Evolutionary conservation across 176 grass and related monocot genomes (phyloP), one percentile per base, ranked within the genome.

Genomic region (Cenchrus americanus): DNA sequence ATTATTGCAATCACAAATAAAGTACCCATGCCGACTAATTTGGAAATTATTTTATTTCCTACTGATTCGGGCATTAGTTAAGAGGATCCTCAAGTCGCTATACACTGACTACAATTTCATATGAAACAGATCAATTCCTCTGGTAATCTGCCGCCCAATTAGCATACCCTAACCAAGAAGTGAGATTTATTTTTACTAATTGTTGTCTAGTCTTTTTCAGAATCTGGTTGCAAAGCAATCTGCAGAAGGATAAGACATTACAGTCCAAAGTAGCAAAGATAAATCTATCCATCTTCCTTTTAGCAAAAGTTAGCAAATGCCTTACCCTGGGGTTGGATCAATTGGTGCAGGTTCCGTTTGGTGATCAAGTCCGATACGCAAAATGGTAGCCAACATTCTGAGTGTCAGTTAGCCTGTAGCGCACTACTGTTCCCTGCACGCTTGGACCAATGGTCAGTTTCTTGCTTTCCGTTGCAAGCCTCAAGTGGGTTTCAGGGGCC

Each of bases 401-500:
- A 24, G 77, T 81, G 70, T 50, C 70, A 24, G 8, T 34, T 69
- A 58, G 18, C 62, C 62, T 87, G 70, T 76, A 60, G 27, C 85
- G 71, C 71, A 87, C 85, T 69, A 75, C 1, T 75, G 12, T 54
- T 43, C 22, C 8, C 50, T 69, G 51, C 24, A 67, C 62, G 59
- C 47, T 30, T 6, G 46, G 32, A 19, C 17, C 77, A 74, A 57
- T 73, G 48, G 59, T 64, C 77, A 80, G 68, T 32, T 80, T 86
- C 47, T 44, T 9, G 21, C 8, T 60, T 60, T 60, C 30, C 10
- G 54, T 11, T 9, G 14, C 10, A 11, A 11, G 54, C 14, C 21
- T 79, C 1, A 63, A 69, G 73, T 37, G 84, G 30, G 44, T 79
- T 80, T 72, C 46, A 64, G 47, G 14, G 22, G 44, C 46, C 66